These are phyloP conservation scores for Ophiostoma ips DNA, from an alignment of 2,329 filamentous ascomycete species.

Conservation along the genomic window DNA sequence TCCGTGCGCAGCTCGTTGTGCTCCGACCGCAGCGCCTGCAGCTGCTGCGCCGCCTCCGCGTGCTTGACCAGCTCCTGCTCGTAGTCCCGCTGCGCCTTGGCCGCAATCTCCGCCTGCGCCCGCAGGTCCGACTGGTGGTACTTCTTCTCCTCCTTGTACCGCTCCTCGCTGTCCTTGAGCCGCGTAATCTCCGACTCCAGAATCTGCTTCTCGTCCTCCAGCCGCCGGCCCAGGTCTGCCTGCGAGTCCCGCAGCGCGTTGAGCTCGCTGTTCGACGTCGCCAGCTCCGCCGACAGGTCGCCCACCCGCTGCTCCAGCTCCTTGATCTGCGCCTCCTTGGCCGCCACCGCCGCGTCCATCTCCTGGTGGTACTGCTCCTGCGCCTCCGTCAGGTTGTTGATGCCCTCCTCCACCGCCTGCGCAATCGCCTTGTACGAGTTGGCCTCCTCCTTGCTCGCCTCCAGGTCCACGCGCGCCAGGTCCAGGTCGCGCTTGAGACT, in stretches of 20 bases:
- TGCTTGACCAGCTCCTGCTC: conserved; percentile 91
- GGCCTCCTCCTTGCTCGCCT: conserved; percentile 64
- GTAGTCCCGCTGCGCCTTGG: conserved; percentile 87
- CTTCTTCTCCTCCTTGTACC: conserved; percentile 63
- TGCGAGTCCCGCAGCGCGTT: conserved; percentile 68
- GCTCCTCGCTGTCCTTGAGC: conserved; percentile 71
- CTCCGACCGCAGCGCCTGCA: conserved; percentile 67
- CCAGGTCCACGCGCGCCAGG: conserved; percentile 63
- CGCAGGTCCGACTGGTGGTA: conserved; percentile 87
- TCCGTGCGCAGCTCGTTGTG: conserved; percentile 72
- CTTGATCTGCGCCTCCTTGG: conserved; percentile 66
- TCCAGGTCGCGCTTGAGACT: conserved; percentile 83
- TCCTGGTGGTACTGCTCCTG: conserved; percentile 83
- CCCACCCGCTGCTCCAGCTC: conserved; percentile 75
- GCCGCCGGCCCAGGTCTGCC: conserved; percentile 53
- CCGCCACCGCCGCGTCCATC: conserved; percentile 57
- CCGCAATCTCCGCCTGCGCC: conserved; percentile 83
- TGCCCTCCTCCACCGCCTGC: conserved; percentile 73
- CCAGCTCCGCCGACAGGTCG: conserved; percentile 70
- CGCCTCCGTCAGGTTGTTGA: conserved; percentile 64
- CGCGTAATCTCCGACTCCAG: conserved; percentile 67
- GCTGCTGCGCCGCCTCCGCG: conserved; percentile 77
- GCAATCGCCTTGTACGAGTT: conserved; percentile 84
- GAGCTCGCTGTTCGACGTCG: conserved; percentile 68
- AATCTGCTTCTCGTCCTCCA: conserved; percentile 69